A percentile compares a stretch with the other conserved stretches of the same genome.
Evolutionary conservation across 495 filamentous ascomycete species (phyloP).

Genomic region (Talaromyces ruber): DNA sequence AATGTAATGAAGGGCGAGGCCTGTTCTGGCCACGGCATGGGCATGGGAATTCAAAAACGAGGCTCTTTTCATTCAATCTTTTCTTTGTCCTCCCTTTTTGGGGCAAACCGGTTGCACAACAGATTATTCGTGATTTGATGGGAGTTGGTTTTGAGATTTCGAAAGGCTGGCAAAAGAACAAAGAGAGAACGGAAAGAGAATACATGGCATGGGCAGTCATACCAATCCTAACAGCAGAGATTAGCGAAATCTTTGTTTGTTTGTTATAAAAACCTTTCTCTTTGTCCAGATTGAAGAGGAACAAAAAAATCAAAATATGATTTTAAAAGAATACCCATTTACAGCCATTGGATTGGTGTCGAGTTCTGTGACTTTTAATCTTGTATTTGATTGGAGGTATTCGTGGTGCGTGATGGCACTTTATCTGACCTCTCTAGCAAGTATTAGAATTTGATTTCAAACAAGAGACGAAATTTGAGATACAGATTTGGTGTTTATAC

Average conservation of each 20-base stretch:
- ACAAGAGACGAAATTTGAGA: too few relatives aligned
- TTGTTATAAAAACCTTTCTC: background rate
- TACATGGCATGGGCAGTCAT: background rate
- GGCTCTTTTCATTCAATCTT: background rate
- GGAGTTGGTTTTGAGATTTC: background rate
- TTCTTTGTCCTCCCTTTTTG: background rate
- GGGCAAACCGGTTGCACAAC: background rate
- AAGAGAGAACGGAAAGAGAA: background rate
- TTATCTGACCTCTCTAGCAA: too few relatives aligned
- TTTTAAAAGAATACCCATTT: background rate
- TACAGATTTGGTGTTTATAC: too few relatives aligned
- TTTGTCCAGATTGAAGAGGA: background rate
- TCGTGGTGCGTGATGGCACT: too few relatives aligned
- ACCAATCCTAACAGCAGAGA: background rate
- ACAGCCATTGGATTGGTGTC: background rate
- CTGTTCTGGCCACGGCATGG: background rate
- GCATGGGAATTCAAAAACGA: background rate
- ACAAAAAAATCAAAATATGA: constrained; percentile 5
- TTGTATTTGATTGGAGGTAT: background rate
- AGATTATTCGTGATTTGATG: background rate
- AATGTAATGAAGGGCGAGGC: background rate
- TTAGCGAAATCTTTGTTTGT: background rate
- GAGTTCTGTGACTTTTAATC: background rate
- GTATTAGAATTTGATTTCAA: too few relatives aligned
- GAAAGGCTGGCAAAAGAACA: background rate